phyloP scores from a whole-genome alignment of 1,284 basidiomycete genomes.

The Papiliotrema fonsecae region DNA sequence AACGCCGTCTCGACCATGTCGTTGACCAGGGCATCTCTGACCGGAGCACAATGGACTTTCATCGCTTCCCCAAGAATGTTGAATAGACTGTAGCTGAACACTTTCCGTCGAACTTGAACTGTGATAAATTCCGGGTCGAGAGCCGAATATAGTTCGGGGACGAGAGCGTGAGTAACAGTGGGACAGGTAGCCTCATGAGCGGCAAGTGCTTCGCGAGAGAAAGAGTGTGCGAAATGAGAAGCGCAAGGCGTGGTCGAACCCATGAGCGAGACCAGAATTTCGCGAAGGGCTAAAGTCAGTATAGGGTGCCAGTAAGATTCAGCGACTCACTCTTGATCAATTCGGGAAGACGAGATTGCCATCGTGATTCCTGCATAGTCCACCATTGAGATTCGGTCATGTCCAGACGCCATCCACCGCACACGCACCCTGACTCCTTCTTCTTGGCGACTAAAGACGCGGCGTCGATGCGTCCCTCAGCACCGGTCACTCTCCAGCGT shows the following conservation, averaged over 20 bases:
- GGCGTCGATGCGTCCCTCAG: constrained; percentile 40
- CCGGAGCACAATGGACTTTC: constrained; percentile 87
- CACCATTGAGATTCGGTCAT: constrained; percentile 50
- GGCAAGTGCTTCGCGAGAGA: constrained; percentile 55
- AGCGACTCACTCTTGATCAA: constrained; percentile 53
- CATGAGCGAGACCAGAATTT: constrained; percentile 78
- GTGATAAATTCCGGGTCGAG: constrained; percentile 61
- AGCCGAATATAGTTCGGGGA: constrained; percentile 47
- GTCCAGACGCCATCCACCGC: constrained; percentile 50
- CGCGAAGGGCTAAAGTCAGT: constrained; percentile 60
- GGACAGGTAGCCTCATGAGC: constrained; percentile 57
- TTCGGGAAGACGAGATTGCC: constrained; percentile 67
- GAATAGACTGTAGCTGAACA: constrained; percentile 80
- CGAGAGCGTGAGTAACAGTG: constrained; percentile 52
- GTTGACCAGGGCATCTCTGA: constrained; percentile 79
- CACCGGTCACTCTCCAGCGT: constrained; percentile 54
- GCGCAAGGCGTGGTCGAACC: constrained; percentile 42
- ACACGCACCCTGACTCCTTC: constrained; percentile 56
- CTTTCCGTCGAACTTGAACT: constrained; percentile 68
- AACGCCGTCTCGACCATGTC: constrained; percentile 68
- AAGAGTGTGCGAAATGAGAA: constrained; percentile 48
- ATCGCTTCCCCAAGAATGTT: constrained; percentile 71
- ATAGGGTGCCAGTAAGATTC: background rate
- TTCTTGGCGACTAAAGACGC: constrained; percentile 9
- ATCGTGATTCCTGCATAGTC: constrained; percentile 50